A percentile compares a stretch with the other conserved stretches of the same genome.
Evolutionary conservation across 257 asterid species (phyloP).

Genomic region (Cordia subcordata): DNA sequence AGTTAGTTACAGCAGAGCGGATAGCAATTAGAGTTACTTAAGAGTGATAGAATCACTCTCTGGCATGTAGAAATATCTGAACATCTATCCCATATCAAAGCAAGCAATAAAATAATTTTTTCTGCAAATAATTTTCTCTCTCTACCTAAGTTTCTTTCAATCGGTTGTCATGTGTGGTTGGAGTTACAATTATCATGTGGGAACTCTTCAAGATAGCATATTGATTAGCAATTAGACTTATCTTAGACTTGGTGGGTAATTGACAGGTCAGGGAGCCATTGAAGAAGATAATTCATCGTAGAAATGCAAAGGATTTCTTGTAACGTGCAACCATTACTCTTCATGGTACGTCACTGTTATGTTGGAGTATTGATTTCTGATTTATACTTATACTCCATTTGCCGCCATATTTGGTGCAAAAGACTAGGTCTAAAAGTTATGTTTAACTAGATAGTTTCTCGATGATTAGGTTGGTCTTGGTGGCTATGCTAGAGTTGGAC

Average conservation of each 20-base stretch:
- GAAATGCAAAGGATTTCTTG: constrained; percentile 28
- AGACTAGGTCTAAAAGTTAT: constrained; percentile 11
- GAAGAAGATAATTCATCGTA: constrained; percentile 35
- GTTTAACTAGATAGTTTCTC: constrained; percentile 20
- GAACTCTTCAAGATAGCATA: too few species aligned
- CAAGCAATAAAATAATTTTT: too few species aligned
- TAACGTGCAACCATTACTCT: constrained; percentile 25
- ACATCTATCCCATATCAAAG: too few species aligned
- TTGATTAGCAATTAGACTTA: too few species aligned
- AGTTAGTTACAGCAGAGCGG: too few species aligned
- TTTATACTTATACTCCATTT: neutral
- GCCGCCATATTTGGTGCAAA: constrained; percentile 7
- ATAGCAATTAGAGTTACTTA: too few species aligned
- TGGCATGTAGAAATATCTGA: too few species aligned
- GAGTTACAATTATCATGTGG: too few species aligned
- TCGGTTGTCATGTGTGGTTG: too few species aligned
- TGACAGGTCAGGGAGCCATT: constrained; percentile 42
- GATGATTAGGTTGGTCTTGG: constrained; percentile 29
- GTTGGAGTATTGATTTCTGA: neutral
- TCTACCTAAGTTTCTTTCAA: too few species aligned
- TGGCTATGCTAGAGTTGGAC: constrained; percentile 19
- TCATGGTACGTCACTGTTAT: constrained; percentile 36
- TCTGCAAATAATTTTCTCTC: too few species aligned
- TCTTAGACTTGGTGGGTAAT: neutral
- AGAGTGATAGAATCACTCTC: too few species aligned